A percentile compares a stretch with the other conserved stretches of the same genome.
Conservation (phyloP, 2,329 filamentous ascomycete genomes). For the Penicillium sp. region DNA sequence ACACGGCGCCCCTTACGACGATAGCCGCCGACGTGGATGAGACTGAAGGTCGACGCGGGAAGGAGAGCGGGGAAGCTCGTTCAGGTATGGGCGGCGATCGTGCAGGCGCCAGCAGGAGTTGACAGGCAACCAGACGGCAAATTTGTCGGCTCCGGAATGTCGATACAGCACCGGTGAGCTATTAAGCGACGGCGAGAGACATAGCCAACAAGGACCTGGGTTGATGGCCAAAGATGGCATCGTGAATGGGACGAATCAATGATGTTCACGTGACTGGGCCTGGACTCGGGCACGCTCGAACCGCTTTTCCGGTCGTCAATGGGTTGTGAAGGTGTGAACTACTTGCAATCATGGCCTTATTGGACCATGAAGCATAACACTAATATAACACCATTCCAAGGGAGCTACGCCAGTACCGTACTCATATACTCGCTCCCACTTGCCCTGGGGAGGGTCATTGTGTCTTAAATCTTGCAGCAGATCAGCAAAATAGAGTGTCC, state of each 20-base stretch:
- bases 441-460: neutral
- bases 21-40: slow-evolving; percentile 11
- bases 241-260: slow-evolving; percentile 14
- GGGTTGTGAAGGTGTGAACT: neutral
- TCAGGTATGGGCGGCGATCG: slow-evolving; percentile 4
- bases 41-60: slow-evolving; percentile 15
- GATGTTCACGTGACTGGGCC: slow-evolving; percentile 25
- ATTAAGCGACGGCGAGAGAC: neutral
- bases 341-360: neutral
- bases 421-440: neutral
- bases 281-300: slow-evolving; percentile 14
- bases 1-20: slow-evolving; percentile 6
- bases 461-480: slow-evolving; percentile 15
- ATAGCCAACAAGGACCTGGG: neutral
- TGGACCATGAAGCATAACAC: neutral
- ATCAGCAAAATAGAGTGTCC: slow-evolving; percentile 10
- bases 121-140: neutral
- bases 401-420: neutral
- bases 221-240: slow-evolving; percentile 10
- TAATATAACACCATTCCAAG: neutral
- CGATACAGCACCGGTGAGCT: no score
- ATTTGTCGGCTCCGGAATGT: neutral
- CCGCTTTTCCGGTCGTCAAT: neutral
- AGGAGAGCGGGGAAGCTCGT: slow-evolving; percentile 22
- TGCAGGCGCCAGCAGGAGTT: neutral